phyloP scores from a whole-genome alignment of 2,329 filamentous ascomycete species.

The Pseudocercospora pini-densiflorae region DNA sequence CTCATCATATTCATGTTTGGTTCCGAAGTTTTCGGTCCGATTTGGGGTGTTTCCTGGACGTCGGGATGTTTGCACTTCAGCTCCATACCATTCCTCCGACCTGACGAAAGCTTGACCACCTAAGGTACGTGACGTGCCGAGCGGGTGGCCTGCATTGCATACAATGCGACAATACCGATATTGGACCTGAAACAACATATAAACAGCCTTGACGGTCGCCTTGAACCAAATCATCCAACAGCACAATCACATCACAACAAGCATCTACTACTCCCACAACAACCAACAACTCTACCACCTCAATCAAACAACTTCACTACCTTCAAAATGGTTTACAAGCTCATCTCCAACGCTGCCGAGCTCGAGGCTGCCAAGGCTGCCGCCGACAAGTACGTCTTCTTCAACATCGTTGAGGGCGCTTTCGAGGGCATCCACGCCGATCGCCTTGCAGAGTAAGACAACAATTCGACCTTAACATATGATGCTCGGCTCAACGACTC shows the following conservation, averaged over 20 bases:
- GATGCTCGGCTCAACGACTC: background rate
- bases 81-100: background rate
- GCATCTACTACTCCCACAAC: background rate
- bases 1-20: constrained; percentile 4
- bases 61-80: constrained; percentile 1
- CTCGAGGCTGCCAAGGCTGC: constrained; percentile 5
- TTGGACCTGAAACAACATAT: background rate
- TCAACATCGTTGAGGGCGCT: constrained; percentile 5
- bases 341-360: constrained; percentile 8
- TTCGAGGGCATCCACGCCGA: constrained; percentile 3
- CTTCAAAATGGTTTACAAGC: constrained; percentile 4
- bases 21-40: constrained; percentile 4
- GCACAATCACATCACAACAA: constrained; percentile 1
- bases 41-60: background rate
- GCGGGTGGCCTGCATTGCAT: background rate
- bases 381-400: constrained; percentile 6
- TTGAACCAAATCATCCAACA: background rate
- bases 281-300: background rate
- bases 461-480: background rate
- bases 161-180: background rate
- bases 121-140: constrained; percentile 6
- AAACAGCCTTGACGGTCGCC: background rate
- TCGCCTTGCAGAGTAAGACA: constrained; percentile 3
- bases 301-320: background rate
- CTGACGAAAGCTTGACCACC: background rate